These are phyloP conservation scores for Neonectria neomacrospora DNA, from an alignment of 2,329 filamentous ascomycete genomes.

Conservation along the genomic window DNA sequence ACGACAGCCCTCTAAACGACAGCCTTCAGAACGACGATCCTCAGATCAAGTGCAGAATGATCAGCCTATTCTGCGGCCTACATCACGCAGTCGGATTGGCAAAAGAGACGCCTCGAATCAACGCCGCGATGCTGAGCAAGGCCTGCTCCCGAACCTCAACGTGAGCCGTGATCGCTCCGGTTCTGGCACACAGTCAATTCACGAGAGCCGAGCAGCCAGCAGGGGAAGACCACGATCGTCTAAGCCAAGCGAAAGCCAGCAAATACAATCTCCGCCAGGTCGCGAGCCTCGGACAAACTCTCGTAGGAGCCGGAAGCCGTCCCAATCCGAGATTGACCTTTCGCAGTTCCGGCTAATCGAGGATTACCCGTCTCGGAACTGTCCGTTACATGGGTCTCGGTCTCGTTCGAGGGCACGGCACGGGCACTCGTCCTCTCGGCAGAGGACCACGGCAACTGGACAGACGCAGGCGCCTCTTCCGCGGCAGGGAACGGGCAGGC, in stretches of 20 bases:
- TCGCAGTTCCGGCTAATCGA: slow-evolving; percentile 39
- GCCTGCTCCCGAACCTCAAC: background rate
- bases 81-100: slow-evolving; percentile 19
- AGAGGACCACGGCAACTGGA: slow-evolving; percentile 9
- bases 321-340: slow-evolving; percentile 32
- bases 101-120: slow-evolving; percentile 1
- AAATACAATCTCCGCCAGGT: background rate
- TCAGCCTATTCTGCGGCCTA: slow-evolving; percentile 13
- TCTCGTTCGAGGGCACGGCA: slow-evolving; percentile 31
- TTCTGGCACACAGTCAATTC: slow-evolving; percentile 1
- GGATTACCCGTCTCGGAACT: slow-evolving; percentile 36
- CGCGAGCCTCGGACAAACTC: slow-evolving; percentile 15
- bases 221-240: slow-evolving; percentile 15
- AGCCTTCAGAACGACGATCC: background rate
- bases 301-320: slow-evolving; percentile 18
- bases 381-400: slow-evolving; percentile 36
- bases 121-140: background rate
- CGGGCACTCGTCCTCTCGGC: slow-evolving; percentile 17
- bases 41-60: background rate
- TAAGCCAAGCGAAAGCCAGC: slow-evolving; percentile 4
- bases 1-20: background rate
- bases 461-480: background rate
- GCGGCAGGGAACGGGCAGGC: slow-evolving; percentile 8
- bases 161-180: background rate
- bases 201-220: slow-evolving; percentile 5